Evolutionary conservation across 352 stramenopile species (phyloP).

Genomic region (Phytophthora chlamydospora): DNA sequence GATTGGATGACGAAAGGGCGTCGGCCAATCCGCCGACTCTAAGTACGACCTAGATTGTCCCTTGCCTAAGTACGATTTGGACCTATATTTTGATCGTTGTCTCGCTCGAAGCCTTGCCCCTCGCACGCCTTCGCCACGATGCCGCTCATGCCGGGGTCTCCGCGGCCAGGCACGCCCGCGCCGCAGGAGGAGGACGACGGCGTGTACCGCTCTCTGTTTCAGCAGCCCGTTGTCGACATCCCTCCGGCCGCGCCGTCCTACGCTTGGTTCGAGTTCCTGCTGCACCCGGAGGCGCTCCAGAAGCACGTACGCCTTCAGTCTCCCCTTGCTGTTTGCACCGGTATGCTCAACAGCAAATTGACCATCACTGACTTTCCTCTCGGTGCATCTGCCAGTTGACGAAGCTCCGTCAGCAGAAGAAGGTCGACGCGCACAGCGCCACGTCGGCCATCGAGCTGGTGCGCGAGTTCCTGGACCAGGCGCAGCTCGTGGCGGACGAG

Average conservation of each 20-base stretch:
- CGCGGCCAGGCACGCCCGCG: constrained; percentile 48
- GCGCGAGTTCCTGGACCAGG: constrained; percentile 85
- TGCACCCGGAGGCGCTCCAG: constrained; percentile 77
- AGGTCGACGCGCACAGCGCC: constrained; percentile 50
- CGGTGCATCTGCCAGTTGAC: too few relatives aligned
- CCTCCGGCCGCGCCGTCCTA: constrained; percentile 69
- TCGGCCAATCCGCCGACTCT: neutral
- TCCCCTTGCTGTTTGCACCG: neutral
- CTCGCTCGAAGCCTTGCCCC: too few relatives aligned
- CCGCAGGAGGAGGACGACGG: constrained; percentile 61
- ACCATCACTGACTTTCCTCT: too few relatives aligned
- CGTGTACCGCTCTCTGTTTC: constrained; percentile 86
- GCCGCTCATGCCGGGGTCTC: constrained; percentile 69
- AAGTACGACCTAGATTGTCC: too few relatives aligned
- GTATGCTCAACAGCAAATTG: constrained; percentile 12
- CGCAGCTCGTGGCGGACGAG: constrained; percentile 80
- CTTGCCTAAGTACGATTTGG: constrained; percentile 8
- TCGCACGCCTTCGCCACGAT: constrained; percentile 22
- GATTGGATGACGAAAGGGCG: constrained; percentile 23
- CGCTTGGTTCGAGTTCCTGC: constrained; percentile 88
- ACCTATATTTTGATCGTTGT: too few relatives aligned
- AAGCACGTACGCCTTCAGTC: constrained; percentile 55
- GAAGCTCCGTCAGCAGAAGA: constrained; percentile 54
- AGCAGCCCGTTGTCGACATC: constrained; percentile 81
- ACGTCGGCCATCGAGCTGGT: constrained; percentile 81